A percentile compares a stretch with the other conserved stretches of the same genome.
These are phyloP conservation scores for Neocatenulostroma microsporum DNA, from an alignment of 2,329 filamentous ascomycete species.

Conservation along the genomic window DNA sequence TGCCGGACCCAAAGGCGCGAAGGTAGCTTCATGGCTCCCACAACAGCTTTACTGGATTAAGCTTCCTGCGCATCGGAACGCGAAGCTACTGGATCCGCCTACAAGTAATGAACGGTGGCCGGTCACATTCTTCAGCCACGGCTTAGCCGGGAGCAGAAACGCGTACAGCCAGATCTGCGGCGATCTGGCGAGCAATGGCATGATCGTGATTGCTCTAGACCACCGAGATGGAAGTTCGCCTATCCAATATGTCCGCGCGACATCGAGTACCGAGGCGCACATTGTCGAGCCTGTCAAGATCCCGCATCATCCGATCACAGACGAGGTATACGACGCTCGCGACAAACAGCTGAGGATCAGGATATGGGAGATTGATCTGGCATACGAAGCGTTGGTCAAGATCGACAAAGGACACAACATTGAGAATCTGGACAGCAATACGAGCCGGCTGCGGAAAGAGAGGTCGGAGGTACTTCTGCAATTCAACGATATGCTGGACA, in stretches of 20 bases:
- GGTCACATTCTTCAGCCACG: slow-evolving; percentile 78
- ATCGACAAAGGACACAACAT: slow-evolving; percentile 52
- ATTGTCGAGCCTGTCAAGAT: slow-evolving; percentile 40
- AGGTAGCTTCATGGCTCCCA: slow-evolving; percentile 36
- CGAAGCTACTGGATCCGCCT: slow-evolving; percentile 48
- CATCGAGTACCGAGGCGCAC: slow-evolving; percentile 36
- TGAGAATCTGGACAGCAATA: slow-evolving; percentile 40
- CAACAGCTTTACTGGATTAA: slow-evolving; percentile 65
- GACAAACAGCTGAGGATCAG: slow-evolving; percentile 67
- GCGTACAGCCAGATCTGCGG: slow-evolving; percentile 78
- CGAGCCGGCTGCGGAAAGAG: slow-evolving; percentile 29
- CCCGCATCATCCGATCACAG: slow-evolving; percentile 52
- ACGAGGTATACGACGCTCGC: slow-evolving; percentile 58
- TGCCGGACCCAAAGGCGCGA: slow-evolving; percentile 30
- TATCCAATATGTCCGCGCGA: slow-evolving; percentile 61
- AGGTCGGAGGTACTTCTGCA: slow-evolving; percentile 45
- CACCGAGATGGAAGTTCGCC: slow-evolving; percentile 76
- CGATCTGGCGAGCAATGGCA: slow-evolving; percentile 70
- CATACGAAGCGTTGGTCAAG: slow-evolving; percentile 59
- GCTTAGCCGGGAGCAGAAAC: slow-evolving; percentile 71
- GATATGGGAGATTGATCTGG: slow-evolving; percentile 67
- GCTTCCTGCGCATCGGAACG: slow-evolving; percentile 66
- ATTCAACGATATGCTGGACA: slow-evolving; percentile 56
- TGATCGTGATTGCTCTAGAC: slow-evolving; percentile 73
- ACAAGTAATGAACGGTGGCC: slow-evolving; percentile 58